A percentile compares a stretch with the other conserved stretches of the same genome.
These are phyloP conservation scores for Globisporangium canariense DNA, from an alignment of 352 stramenopile species.

Conservation along the genomic window DNA sequence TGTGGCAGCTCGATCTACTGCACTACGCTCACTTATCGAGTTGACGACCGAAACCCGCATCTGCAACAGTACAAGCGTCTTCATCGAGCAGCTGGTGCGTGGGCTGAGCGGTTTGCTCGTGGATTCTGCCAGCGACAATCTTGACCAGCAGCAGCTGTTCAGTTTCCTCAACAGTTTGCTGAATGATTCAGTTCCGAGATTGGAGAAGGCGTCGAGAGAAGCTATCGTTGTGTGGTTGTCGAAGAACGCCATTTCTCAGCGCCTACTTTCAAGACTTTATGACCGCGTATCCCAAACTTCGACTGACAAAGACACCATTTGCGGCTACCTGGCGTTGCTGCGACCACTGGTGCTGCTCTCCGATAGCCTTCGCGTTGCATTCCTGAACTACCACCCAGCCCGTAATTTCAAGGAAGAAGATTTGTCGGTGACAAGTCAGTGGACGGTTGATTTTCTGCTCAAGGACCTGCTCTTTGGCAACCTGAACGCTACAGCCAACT, in stretches of 20 bases:
- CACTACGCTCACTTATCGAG: neutral
- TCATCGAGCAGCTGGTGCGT: constrained; percentile 27
- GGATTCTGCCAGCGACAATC: neutral
- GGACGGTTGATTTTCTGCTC: constrained; percentile 17
- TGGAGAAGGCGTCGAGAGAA: neutral
- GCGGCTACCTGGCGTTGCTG: constrained; percentile 8
- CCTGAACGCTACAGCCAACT: neutral
- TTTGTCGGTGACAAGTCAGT: neutral
- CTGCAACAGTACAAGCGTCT: constrained; percentile 1
- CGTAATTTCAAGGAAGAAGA: neutral
- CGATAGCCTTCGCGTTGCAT: constrained; percentile 4
- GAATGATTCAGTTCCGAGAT: neutral
- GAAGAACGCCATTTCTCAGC: neutral
- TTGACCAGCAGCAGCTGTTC: constrained; percentile 6
- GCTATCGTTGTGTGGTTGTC: constrained; percentile 8
- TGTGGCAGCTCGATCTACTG: neutral
- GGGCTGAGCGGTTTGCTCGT: constrained; percentile 22
- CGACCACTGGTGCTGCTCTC: constrained; percentile 8
- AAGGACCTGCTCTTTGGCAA: constrained; percentile 18
- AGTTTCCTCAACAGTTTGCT: constrained; percentile 11
- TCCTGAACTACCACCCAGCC: neutral
- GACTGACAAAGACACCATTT: constrained; percentile 1
- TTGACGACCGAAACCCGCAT: neutral
- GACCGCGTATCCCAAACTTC: neutral
- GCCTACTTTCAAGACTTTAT: neutral